Percentiles rank a stretch among this genome's conserved stretches.
Conservation (phyloP, 2,329 filamentous ascomycete genomes). For the Penicillium sp. region DNA sequence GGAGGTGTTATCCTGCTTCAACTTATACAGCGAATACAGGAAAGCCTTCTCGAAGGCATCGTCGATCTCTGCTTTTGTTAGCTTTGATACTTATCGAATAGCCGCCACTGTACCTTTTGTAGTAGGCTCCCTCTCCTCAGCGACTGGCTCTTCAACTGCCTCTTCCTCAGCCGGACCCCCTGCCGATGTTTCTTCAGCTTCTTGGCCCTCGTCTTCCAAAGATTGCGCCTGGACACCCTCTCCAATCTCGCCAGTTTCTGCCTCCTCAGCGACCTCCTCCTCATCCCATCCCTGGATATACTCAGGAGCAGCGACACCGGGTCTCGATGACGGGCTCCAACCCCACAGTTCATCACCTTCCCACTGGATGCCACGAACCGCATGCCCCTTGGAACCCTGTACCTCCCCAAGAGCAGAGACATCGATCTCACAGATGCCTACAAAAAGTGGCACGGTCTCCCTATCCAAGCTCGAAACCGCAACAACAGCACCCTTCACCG, state of each 20-base stretch:
- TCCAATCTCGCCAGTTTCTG: slow-evolving; percentile 48
- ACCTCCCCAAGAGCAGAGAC: slow-evolving; percentile 60
- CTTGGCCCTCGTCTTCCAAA: slow-evolving; percentile 36
- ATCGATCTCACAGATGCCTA: slow-evolving; percentile 69
- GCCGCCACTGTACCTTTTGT: slow-evolving; percentile 56
- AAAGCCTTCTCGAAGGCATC: slow-evolving; percentile 68
- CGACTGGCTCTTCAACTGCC: slow-evolving; percentile 34
- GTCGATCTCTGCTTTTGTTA: slow-evolving; percentile 64
- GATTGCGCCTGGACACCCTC: slow-evolving; percentile 48
- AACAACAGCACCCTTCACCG: slow-evolving; percentile 65
- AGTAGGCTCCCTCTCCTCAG: slow-evolving; percentile 57
- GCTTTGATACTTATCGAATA: not conserved
- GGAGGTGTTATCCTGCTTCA: slow-evolving; percentile 60
- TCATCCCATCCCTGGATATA: slow-evolving; percentile 58
- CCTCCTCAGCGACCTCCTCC: slow-evolving; percentile 33
- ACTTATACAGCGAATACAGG: slow-evolving; percentile 64
- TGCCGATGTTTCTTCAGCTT: slow-evolving; percentile 21
- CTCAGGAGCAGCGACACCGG: slow-evolving; percentile 59
- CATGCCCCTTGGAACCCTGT: slow-evolving; percentile 66
- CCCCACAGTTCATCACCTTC: slow-evolving; percentile 71
- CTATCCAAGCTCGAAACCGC: slow-evolving; percentile 64
- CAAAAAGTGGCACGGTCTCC: slow-evolving; percentile 66
- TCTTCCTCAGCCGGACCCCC: slow-evolving; percentile 30
- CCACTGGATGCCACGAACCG: slow-evolving; percentile 70
- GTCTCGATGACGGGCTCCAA: slow-evolving; percentile 61